phyloP scores from a whole-genome alignment of 1,284 basidiomycete species.

The Porodaedalea pini region DNA sequence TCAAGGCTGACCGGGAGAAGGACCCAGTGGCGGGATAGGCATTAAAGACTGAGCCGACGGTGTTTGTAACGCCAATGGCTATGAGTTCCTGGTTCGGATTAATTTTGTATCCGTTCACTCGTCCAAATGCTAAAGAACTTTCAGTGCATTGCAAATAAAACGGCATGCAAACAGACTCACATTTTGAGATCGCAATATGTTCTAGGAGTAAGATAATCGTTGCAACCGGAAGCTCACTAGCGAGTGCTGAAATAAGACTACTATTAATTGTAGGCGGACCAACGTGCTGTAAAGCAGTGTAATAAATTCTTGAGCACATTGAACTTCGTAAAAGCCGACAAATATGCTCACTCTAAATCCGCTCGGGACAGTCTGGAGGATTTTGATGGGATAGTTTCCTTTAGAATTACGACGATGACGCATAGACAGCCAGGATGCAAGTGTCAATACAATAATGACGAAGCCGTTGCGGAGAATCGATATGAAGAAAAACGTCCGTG shows the following conservation, averaged over 20 bases:
- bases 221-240: slow-evolving; percentile 81
- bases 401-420: slow-evolving; percentile 53
- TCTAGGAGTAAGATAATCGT: slow-evolving; percentile 94
- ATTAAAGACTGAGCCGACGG: slow-evolving; percentile 79
- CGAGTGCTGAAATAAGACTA: slow-evolving; percentile 67
- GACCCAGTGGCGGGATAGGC: slow-evolving; percentile 98
- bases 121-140: slow-evolving; percentile 74
- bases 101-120: slow-evolving; percentile 96
- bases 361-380: slow-evolving; percentile 80
- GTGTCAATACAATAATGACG: slow-evolving; percentile 79
- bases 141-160: not conserved
- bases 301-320: slow-evolving; percentile 1
- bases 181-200: slow-evolving; percentile 95
- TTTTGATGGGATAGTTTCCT: slow-evolving; percentile 81
- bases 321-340: not conserved
- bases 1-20: slow-evolving; percentile 95
- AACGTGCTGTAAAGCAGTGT: slow-evolving; percentile 58
- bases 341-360: slow-evolving; percentile 51
- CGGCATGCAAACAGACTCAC: slow-evolving; percentile 37
- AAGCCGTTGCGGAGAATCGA: slow-evolving; percentile 84
- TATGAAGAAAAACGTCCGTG: slow-evolving; percentile 86
- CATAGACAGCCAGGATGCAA: slow-evolving; percentile 83
- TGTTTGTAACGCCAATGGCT: slow-evolving; percentile 96
- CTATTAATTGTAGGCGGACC: slow-evolving; percentile 66
- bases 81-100: slow-evolving; percentile 97